Percentiles rank a stretch among this genome's conserved stretches.
phyloP scores from a whole-genome alignment of 176 grass and related monocot genomes.

The Saccharum officinarum region DNA sequence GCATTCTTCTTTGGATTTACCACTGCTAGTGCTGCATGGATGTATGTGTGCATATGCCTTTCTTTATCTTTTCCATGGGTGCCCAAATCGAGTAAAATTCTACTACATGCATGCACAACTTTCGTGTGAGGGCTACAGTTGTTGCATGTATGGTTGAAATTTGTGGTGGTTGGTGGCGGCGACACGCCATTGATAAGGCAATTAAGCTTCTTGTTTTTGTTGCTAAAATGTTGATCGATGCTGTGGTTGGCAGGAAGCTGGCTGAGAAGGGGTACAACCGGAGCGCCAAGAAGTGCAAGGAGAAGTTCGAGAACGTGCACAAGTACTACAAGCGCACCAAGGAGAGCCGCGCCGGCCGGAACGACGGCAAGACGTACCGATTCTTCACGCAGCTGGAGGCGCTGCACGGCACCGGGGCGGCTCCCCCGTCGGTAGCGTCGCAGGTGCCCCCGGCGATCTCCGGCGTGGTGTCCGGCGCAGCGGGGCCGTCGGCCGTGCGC shows the following conservation, averaged over 20 bases:
- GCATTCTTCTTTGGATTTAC: conserved; percentile 59
- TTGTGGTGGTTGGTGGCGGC: conserved; percentile 19
- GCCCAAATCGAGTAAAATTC: conserved; percentile 64
- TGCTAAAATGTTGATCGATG: conserved; percentile 32
- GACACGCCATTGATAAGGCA: conserved; percentile 40
- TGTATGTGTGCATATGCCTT: conserved; percentile 38
- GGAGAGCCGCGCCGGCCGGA: conserved; percentile 92
- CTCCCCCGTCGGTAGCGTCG: neutral
- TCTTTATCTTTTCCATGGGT: conserved; percentile 49
- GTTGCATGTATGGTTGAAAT: conserved; percentile 25
- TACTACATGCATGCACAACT: conserved; percentile 43
- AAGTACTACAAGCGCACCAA: conserved; percentile 99
- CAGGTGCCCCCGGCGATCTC: neutral
- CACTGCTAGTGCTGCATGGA: conserved; percentile 45
- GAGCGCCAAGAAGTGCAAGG: conserved; percentile 98
- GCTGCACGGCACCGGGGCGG: conserved; percentile 45
- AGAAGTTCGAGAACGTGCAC: conserved; percentile 99
- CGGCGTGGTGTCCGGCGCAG: conserved; percentile 34
- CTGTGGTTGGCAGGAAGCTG: conserved; percentile 79
- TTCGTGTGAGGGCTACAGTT: conserved; percentile 45
- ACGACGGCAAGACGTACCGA: conserved; percentile 94
- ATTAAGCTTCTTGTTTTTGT: conserved; percentile 1
- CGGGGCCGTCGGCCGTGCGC: conserved; percentile 38
- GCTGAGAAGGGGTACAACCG: conserved; percentile 81
- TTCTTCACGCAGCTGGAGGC: conserved; percentile 96